phyloP scores from a whole-genome alignment of 805 yeast genomes.

The Candida qinlingensis region DNA sequence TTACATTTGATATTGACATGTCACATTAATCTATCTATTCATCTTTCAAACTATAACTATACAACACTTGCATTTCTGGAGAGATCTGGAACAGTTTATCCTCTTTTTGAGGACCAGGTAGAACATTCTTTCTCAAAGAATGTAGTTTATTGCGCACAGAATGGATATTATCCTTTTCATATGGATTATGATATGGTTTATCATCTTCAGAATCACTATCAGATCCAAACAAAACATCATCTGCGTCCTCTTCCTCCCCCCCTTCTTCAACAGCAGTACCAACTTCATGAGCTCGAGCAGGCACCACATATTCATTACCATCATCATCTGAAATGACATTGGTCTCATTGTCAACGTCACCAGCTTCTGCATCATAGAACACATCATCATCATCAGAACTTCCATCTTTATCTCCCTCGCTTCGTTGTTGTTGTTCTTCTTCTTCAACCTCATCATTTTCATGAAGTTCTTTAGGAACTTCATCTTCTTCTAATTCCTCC shows the following conservation, averaged over 20 bases:
- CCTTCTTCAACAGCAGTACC: not conserved
- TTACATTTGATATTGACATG: too few relatives aligned
- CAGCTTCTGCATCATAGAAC: too few relatives aligned
- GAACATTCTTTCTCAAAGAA: not conserved
- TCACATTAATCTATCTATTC: too few relatives aligned
- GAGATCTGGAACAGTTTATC: not conserved
- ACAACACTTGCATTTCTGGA: not conserved
- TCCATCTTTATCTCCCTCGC: too few relatives aligned
- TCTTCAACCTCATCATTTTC: not conserved
- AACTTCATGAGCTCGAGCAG: not conserved
- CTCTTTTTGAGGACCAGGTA: not conserved
- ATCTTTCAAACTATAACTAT: not conserved
- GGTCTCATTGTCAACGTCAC: too few relatives aligned
- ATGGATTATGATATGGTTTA: not conserved
- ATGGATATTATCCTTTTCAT: not conserved
- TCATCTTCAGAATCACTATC: not conserved
- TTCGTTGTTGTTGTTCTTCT: not conserved
- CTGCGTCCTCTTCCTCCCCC: not conserved
- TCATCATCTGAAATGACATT: too few relatives aligned
- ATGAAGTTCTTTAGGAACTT: not conserved
- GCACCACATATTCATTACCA: too few relatives aligned
- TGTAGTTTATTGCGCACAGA: not conserved
- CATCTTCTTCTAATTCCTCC: slow-evolving; percentile 2
- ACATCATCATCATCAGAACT: too few relatives aligned
- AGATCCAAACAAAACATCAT: not conserved